Percentiles rank a stretch among this genome's conserved stretches.
These are phyloP conservation scores for Cadophora luteo-olivacea DNA, from an alignment of 2,329 filamentous ascomycete genomes.

Conservation along the genomic window DNA sequence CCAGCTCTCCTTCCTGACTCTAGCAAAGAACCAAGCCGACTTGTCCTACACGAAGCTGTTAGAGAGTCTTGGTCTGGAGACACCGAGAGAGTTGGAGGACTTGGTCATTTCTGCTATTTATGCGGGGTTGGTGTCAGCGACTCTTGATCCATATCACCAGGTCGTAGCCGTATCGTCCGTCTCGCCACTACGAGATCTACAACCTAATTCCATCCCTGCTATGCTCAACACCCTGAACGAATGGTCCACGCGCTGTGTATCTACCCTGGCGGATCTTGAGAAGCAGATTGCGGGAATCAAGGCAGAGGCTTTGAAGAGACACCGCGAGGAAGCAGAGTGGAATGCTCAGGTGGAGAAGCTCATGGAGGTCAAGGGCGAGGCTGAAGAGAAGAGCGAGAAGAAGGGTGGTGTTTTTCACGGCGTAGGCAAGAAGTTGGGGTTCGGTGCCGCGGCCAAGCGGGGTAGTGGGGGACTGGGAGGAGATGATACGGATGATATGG, in stretches of 20 bases:
- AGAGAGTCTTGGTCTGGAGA: slow-evolving; percentile 68
- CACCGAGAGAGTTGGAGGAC: slow-evolving; percentile 76
- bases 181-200: slow-evolving; percentile 84
- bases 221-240: slow-evolving; percentile 72
- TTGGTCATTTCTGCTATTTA: slow-evolving; percentile 90
- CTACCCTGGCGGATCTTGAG: slow-evolving; percentile 77
- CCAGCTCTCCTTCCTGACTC: slow-evolving; percentile 85
- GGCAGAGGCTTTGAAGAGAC: slow-evolving; percentile 59
- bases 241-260: slow-evolving; percentile 82
- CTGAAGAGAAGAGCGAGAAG: slow-evolving; percentile 49
- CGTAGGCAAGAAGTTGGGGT: slow-evolving; percentile 34
- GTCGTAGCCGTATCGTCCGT: slow-evolving; percentile 81
- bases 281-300: slow-evolving; percentile 74
- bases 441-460: slow-evolving; percentile 34
- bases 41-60: slow-evolving; percentile 79
- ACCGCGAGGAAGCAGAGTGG: slow-evolving; percentile 48
- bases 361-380: slow-evolving; percentile 51
- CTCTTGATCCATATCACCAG: slow-evolving; percentile 79
- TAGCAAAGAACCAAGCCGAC: slow-evolving; percentile 70
- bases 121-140: slow-evolving; percentile 79
- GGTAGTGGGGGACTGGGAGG: slow-evolving; percentile 55
- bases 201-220: slow-evolving; percentile 71
- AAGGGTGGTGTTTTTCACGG: slow-evolving; percentile 59
- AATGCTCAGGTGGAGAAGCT: slow-evolving; percentile 39
- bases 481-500: slow-evolving; percentile 54